These are phyloP conservation scores for Colletotrichum spinosum DNA, from an alignment of 2,329 filamentous ascomycete genomes.

Conservation along the genomic window DNA sequence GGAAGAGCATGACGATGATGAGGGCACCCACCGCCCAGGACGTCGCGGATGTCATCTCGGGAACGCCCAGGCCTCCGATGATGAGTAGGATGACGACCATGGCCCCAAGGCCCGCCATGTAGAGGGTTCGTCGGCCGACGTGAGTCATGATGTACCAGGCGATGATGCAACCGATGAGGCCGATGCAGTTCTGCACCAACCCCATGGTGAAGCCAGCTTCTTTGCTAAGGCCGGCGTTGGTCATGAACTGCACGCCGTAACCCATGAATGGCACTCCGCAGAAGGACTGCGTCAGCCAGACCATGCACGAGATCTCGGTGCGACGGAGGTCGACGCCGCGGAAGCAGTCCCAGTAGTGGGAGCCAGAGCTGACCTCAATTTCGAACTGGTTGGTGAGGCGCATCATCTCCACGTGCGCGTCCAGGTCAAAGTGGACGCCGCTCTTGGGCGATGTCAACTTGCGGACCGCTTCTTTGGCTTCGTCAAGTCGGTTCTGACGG, in stretches of 20 bases:
- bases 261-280: constrained; percentile 40
- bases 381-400: constrained; percentile 47
- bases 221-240: constrained; percentile 43
- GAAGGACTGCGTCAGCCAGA: constrained; percentile 43
- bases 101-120: constrained; percentile 51
- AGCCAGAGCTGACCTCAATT: constrained; percentile 42
- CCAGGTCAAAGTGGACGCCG: constrained; percentile 38
- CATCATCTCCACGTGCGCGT: constrained; percentile 41
- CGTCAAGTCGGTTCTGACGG: constrained; percentile 40
- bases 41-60: constrained; percentile 48
- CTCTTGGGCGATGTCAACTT: constrained; percentile 37
- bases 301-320: constrained; percentile 44
- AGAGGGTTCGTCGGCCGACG: constrained; percentile 53
- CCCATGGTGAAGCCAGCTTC: constrained; percentile 50
- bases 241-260: constrained; percentile 35
- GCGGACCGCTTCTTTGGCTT: constrained; percentile 36
- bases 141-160: constrained; percentile 54
- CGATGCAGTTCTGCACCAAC: constrained; percentile 55
- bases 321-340: constrained; percentile 42
- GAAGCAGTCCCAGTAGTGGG: constrained; percentile 39
- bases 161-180: constrained; percentile 54
- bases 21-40: constrained; percentile 52
- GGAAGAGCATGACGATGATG: constrained; percentile 56
- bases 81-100: constrained; percentile 52
- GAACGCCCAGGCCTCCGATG: constrained; percentile 48